These are phyloP conservation scores for Acacia confusa DNA, from an alignment of 306 rosid species.

Conservation along the genomic window DNA sequence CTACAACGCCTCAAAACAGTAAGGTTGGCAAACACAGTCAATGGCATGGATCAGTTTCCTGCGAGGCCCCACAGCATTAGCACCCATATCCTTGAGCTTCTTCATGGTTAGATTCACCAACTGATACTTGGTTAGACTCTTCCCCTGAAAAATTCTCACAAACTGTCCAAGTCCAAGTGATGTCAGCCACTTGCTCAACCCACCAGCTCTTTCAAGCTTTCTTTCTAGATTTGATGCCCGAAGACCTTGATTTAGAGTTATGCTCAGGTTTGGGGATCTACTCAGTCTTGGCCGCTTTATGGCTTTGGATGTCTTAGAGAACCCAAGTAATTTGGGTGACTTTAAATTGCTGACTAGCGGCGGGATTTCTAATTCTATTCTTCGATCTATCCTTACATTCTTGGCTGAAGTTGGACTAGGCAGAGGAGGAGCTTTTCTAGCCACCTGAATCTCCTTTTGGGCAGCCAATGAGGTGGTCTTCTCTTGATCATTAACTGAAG, in stretches of 20 bases:
- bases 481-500: slow-evolving; percentile 44
- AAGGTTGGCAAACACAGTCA: slow-evolving; percentile 86
- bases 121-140: slow-evolving; percentile 62
- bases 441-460: slow-evolving; percentile 29
- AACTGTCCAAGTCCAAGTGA: slow-evolving; percentile 82
- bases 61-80: slow-evolving; percentile 93
- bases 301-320: slow-evolving; percentile 44
- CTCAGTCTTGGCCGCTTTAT: slow-evolving; percentile 46
- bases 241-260: slow-evolving; percentile 49
- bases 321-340: slow-evolving; percentile 43
- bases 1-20: slow-evolving; percentile 52
- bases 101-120: slow-evolving; percentile 84
- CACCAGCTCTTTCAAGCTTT: slow-evolving; percentile 85
- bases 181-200: slow-evolving; percentile 75
- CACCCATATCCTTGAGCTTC: slow-evolving; percentile 95
- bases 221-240: slow-evolving; percentile 80
- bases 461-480: slow-evolving; percentile 27
- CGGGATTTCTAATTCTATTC: slow-evolving; percentile 37
- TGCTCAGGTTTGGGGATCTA: slow-evolving; percentile 34
- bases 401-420: slow-evolving; percentile 39
- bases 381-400: slow-evolving; percentile 34
- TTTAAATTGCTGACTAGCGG: slow-evolving; percentile 37
- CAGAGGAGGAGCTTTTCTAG: slow-evolving; percentile 37
- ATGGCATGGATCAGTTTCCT: slow-evolving; percentile 92
- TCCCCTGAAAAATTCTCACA: slow-evolving; percentile 71